Evolutionary conservation across 179 eudicot genomes (phyloP).

Genomic region (Monotropa hypopitys): DNA sequence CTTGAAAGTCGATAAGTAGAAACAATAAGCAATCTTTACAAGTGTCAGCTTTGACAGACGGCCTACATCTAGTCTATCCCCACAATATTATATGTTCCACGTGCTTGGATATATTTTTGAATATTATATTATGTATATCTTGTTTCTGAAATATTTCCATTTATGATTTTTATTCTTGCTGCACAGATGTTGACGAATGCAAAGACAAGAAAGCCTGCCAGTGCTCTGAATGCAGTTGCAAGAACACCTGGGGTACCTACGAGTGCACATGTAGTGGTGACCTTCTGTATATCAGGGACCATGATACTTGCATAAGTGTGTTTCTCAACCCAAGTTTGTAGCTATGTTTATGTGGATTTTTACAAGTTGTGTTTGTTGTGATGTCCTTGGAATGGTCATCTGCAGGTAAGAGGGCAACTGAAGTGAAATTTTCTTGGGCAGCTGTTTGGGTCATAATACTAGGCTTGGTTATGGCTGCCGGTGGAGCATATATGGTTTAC

Average conservation of each 20-base stretch:
- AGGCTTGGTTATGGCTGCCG: conserved; percentile 61
- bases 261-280: conserved; percentile 72
- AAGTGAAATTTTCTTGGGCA: conserved; percentile 60
- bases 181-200: conserved; percentile 82
- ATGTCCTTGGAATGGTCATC: conserved; percentile 6
- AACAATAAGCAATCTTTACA: background rate
- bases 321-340: background rate
- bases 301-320: conserved; percentile 96
- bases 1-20: background rate
- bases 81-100: background rate
- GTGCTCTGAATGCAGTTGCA: conserved; percentile 92
- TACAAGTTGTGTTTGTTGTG: background rate
- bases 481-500: conserved; percentile 67
- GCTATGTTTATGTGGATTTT: background rate
- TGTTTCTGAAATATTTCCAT: background rate
- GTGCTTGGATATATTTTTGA: background rate
- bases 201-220: conserved; percentile 83
- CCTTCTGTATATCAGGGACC: conserved; percentile 79
- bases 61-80: background rate
- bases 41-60: background rate
- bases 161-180: background rate
- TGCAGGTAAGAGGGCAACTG: conserved; percentile 61
- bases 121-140: background rate
- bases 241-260: conserved; percentile 96
- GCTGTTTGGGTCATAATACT: conserved; percentile 66